A percentile compares a stretch with the other conserved stretches of the same genome.
phyloP scores from a whole-genome alignment of 805 yeast species.

The Kluyveromyces dobzhanskii region DNA sequence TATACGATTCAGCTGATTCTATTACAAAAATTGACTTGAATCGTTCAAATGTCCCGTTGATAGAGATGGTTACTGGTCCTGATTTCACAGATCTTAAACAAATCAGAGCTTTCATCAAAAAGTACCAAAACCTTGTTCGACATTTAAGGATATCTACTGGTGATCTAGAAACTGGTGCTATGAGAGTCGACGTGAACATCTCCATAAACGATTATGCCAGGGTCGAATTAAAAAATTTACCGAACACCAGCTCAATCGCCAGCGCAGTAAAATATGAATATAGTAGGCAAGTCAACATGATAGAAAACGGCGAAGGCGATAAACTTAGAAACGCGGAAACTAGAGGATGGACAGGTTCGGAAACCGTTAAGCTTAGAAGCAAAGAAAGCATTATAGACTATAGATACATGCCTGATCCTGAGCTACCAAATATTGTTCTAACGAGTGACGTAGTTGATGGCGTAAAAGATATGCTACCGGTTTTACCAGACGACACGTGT shows the following conservation, averaged over 20 bases:
- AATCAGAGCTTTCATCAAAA: constrained; percentile 71
- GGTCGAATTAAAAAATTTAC: constrained; percentile 84
- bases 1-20: constrained; percentile 35
- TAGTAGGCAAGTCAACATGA: constrained; percentile 50
- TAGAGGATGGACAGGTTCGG: constrained; percentile 82
- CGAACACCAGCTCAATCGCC: constrained; percentile 72
- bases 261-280: constrained; percentile 72
- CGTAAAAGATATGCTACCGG: constrained; percentile 40
- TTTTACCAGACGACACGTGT: constrained; percentile 53
- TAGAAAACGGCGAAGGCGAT: constrained; percentile 33
- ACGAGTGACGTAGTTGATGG: constrained; percentile 32
- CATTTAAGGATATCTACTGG: constrained; percentile 74
- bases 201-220: constrained; percentile 64
- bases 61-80: constrained; percentile 88
- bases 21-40: constrained; percentile 62
- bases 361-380: constrained; percentile 57
- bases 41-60: constrained; percentile 76
- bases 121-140: constrained; percentile 64
- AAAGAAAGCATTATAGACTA: constrained; percentile 84
- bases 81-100: constrained; percentile 63
- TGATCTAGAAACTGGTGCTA: constrained; percentile 88
- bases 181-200: constrained; percentile 92
- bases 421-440: constrained; percentile 54
- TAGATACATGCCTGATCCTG: constrained; percentile 92
- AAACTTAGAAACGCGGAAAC: constrained; percentile 47